Conservation (phyloP, 768 basidiomycete species). For the Melanogaster broomeanus region DNA sequence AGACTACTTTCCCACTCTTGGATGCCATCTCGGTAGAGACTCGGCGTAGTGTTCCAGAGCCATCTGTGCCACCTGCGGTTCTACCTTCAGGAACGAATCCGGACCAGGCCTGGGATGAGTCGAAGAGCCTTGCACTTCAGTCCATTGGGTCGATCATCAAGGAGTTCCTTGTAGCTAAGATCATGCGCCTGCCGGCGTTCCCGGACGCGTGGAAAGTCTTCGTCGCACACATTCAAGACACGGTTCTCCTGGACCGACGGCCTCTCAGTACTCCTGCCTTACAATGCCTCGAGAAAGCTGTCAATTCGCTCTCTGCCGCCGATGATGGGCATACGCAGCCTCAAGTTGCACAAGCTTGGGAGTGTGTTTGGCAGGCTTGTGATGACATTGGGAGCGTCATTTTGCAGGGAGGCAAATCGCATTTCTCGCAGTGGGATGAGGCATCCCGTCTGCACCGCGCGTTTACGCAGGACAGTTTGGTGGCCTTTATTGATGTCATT, state of each 20-base stretch:
- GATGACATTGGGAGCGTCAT: constrained; percentile 63
- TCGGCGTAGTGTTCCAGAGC: constrained; percentile 34
- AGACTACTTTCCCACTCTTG: constrained; percentile 84
- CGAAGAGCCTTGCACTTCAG: constrained; percentile 80
- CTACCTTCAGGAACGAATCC: constrained; percentile 15
- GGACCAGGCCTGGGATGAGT: constrained; percentile 78
- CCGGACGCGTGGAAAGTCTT: constrained; percentile 73
- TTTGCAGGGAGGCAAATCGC: constrained; percentile 27
- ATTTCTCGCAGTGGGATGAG: constrained; percentile 14
- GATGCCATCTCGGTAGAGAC: constrained; percentile 65
- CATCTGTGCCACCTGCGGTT: constrained; percentile 5
- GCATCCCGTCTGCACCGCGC: constrained; percentile 6
- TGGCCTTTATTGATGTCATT: constrained; percentile 76
- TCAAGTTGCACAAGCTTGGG: constrained; percentile 49
- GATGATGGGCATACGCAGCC: constrained; percentile 32
- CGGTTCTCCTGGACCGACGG: constrained; percentile 68
- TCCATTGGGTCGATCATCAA: constrained; percentile 84
- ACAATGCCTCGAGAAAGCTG: constrained; percentile 78
- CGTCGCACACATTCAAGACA: constrained; percentile 67
- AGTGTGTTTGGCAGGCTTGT: constrained; percentile 71
- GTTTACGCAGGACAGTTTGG: constrained; percentile 73
- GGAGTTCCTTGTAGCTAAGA: constrained; percentile 73
- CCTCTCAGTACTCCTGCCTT: constrained; percentile 80
- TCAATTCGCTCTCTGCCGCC: constrained; percentile 54
- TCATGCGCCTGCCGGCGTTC: constrained; percentile 75